Evolutionary conservation across 176 grass and related monocot species (phyloP), one percentile per base, ranked within the genome.

Genomic region (Thalia dealbata): DNA sequence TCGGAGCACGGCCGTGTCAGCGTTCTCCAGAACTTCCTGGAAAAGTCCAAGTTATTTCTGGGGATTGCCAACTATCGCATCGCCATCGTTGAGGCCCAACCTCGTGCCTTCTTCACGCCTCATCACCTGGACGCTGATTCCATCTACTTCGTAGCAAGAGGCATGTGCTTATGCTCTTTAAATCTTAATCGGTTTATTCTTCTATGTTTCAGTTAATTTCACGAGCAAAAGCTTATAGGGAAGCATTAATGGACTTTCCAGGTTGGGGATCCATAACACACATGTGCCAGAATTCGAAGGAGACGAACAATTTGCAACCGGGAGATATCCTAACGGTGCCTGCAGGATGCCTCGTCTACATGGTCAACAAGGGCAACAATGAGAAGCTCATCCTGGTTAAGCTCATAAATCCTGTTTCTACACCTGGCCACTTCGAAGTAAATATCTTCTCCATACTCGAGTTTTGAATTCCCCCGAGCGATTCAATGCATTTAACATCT

Each of bases 1-100:
- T 86, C 82, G 52, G 83, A 92, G 25, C 82, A 88, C 14, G 93
- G 93, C 22, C 64, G 68, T 16, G 0, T 96, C 10, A 71, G 55
- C 61, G 66, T 77, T 1, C 75, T 96, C 0, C 70, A 35, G 16
- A 88, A 81, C 65, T 96, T 96, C 78, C 1, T 82, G 15, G 68
- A 86, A 52, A 73, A 72, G 50, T 96, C 93, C 0, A 65, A 67
- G 70, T 73, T 96, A 10, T 81, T 96, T 65, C 64, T 80, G 3
- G 89, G 87, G 64, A 88, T 96, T 74, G 81, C 70, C 38, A 44
- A 96, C 66, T 92, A 92, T 74, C 89, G 93, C 14, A 58, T 96
- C 27, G 78, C 56, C 3, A 62, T 92, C 2, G n/a, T 89, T 15
- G 87, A 92, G 70, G 75, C 81, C 0, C 81, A 74, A 68, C 93